Conservation (phyloP, 75 land plant species). For the Pinus taeda region DNA sequence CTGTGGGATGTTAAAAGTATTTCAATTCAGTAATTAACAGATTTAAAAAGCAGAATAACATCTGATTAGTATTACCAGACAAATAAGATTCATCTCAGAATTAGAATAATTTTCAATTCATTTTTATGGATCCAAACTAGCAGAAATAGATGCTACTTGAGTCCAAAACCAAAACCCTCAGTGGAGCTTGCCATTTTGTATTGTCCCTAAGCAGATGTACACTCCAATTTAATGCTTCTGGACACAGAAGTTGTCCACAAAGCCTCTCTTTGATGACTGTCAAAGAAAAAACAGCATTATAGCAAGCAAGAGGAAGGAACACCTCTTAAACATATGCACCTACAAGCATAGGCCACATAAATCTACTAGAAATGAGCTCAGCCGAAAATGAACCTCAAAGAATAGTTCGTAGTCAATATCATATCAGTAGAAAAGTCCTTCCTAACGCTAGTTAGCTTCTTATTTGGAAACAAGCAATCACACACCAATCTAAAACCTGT, state of each 20-base stretch:
- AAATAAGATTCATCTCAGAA: neutral
- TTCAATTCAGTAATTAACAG: neutral
- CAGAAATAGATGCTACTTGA: neutral
- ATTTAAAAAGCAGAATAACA: neutral
- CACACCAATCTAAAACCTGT: constrained; percentile 9
- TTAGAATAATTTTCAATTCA: neutral
- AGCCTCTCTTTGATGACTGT: neutral
- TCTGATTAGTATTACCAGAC: neutral
- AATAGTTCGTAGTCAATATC: constrained; percentile 5
- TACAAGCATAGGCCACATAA: constrained; percentile 7
- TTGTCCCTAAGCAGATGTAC: constrained; percentile 8
- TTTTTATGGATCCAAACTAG: neutral
- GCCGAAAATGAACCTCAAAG: constrained; percentile 6
- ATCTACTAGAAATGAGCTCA: neutral
- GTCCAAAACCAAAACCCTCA: constrained; percentile 5
- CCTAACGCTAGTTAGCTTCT: constrained; percentile 6
- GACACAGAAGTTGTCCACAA: constrained; percentile 6
- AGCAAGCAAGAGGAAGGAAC: constrained; percentile 9
- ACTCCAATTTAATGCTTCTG: constrained; percentile 3
- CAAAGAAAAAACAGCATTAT: constrained; percentile 1
- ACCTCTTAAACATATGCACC: constrained; percentile 2
- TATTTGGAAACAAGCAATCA: constrained; percentile 11
- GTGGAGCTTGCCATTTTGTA: constrained; percentile 3
- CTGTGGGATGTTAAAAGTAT: neutral
- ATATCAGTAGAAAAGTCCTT: constrained; percentile 5